These are phyloP conservation scores for Striga hermonthica DNA, from an alignment of 305 asterid genomes.

Conservation along the genomic window DNA sequence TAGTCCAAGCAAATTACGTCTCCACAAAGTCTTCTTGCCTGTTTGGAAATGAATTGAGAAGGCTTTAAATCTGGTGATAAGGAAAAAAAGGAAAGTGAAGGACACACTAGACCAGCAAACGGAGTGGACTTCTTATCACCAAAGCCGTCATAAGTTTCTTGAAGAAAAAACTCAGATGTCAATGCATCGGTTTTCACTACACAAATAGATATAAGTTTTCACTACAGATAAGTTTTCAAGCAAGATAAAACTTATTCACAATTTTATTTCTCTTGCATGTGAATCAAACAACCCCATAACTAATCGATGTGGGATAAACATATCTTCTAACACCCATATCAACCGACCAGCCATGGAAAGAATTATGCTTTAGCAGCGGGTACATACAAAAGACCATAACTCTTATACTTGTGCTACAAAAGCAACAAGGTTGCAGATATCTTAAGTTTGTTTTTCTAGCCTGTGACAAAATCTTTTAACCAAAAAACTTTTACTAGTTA, in stretches of 20 bases:
- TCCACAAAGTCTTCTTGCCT: conserved; percentile 78
- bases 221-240: conserved; percentile 9
- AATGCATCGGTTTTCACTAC: conserved; percentile 8
- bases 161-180: no score
- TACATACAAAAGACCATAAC: no score
- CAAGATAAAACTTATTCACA: neutral
- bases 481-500: no score
- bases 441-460: no score
- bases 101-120: neutral
- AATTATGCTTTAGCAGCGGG: no score
- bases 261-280: neutral
- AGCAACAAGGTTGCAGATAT: no score
- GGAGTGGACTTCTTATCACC: no score
- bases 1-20: conserved; percentile 66
- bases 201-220: conserved; percentile 13
- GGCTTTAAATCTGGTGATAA: conserved; percentile 12
- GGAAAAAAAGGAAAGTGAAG: neutral
- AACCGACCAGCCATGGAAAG: no score
- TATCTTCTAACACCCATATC: no score
- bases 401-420: no score
- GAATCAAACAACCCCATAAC: conserved; percentile 21
- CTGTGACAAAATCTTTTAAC: no score
- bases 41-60: conserved; percentile 29
- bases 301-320: neutral
- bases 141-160: no score